Percentiles rank a stretch among this genome's conserved stretches.
phyloP scores from a whole-genome alignment of 495 filamentous ascomycete species.

The Oleoguttula mirabilis region DNA sequence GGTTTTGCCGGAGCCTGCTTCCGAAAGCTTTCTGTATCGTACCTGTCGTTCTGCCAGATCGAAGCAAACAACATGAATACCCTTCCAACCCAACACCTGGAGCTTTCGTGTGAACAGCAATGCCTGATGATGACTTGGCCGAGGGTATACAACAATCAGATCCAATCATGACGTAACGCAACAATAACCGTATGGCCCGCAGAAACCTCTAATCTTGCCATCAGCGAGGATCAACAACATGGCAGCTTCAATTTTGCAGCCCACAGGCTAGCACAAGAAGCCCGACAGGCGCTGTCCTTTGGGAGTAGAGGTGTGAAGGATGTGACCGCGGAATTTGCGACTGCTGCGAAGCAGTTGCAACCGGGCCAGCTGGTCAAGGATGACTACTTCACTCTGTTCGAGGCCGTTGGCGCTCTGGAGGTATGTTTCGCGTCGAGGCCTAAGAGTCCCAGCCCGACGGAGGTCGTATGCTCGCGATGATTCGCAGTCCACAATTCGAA shows the following conservation, averaged over 20 bases:
- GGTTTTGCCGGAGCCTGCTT: too few relatives aligned
- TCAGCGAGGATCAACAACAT: too few relatives aligned
- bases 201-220: not conserved
- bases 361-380: slow-evolving; percentile 85
- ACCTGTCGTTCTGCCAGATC: too few relatives aligned
- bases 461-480: too few relatives aligned
- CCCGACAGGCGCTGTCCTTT: not conserved
- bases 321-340: slow-evolving; percentile 64
- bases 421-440: too few relatives aligned
- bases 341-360: slow-evolving; percentile 56
- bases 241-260: too few relatives aligned
- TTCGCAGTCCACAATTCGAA: not conserved
- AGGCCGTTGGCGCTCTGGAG: slow-evolving; percentile 89
- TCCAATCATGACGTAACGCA: not conserved
- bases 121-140: slow-evolving; percentile 7
- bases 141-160: not conserved
- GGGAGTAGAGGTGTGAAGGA: slow-evolving; percentile 35
- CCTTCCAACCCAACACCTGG: too few relatives aligned
- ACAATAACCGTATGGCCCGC: not conserved
- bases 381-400: slow-evolving; percentile 84
- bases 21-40: too few relatives aligned
- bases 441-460: too few relatives aligned
- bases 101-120: too few relatives aligned
- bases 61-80: too few relatives aligned
- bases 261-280: slow-evolving; percentile 12